Conservation (phyloP, 2,329 filamentous ascomycete genomes). For the Penicillium sp. region DNA sequence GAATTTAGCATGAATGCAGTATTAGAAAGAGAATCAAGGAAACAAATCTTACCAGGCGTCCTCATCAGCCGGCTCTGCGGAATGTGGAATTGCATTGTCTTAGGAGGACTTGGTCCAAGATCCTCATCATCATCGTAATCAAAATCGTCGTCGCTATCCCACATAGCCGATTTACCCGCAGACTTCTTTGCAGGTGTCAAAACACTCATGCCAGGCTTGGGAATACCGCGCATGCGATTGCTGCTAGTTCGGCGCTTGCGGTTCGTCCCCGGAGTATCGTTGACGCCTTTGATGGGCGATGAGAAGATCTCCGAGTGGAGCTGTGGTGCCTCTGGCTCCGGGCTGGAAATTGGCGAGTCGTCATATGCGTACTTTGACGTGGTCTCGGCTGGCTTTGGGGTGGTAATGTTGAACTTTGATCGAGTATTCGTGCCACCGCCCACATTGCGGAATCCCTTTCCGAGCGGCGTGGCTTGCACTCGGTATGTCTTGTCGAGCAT, state of each 20-base stretch:
- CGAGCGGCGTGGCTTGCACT: constrained; percentile 85
- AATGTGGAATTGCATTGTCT: constrained; percentile 59
- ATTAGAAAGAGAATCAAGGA: neutral
- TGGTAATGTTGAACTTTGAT: constrained; percentile 36
- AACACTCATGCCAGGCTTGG: constrained; percentile 79
- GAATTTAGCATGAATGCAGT: neutral
- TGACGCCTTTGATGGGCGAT: constrained; percentile 59
- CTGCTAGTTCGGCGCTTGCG: constrained; percentile 44
- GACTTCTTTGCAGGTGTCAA: constrained; percentile 64
- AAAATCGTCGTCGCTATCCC: constrained; percentile 71
- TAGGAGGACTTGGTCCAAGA: constrained; percentile 80
- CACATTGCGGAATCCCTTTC: constrained; percentile 40
- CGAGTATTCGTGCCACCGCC: constrained; percentile 22
- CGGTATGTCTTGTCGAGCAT: constrained; percentile 96
- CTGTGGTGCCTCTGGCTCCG: constrained; percentile 76
- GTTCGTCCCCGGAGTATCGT: constrained; percentile 38
- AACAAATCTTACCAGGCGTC: constrained; percentile 43
- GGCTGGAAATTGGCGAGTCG: constrained; percentile 65
- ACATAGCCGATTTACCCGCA: constrained; percentile 47
- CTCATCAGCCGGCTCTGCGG: constrained; percentile 50
- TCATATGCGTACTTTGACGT: constrained; percentile 31
- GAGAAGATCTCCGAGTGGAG: constrained; percentile 82
- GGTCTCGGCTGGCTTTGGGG: constrained; percentile 29
- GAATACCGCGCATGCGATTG: constrained; percentile 43
- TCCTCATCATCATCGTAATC: constrained; percentile 56